Base-by-base conservation (phyloP, 192 early-diverging fungal species). In the Coemansia sp. region DNA sequence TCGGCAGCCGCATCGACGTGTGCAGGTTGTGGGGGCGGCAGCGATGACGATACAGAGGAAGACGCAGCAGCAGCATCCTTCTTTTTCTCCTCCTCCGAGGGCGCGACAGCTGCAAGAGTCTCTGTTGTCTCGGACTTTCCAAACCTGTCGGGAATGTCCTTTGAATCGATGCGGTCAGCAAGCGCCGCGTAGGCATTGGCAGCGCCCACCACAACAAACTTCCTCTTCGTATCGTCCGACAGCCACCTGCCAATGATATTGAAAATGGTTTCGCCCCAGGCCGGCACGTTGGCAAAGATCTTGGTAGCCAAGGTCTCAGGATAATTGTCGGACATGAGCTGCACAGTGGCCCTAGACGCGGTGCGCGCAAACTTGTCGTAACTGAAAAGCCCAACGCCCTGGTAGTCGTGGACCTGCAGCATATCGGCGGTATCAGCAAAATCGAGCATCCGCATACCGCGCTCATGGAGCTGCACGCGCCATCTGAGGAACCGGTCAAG, bases 381-480 rank as follows among this genome's bases (percentile, higher is more conserved):
- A 41, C 71, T 72, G 65, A 84, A 66, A 42, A 85, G 68, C 2
- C 79, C 66, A 11, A 86, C 86, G 41, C 80, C 82, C 3, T 85
- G 73, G 41, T 87, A 87, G 69, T 89, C 88, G 55, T 89, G 88
- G 48, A 89, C 84, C 65, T 87, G 85, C 47, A 89, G 66, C 82
- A 86, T 86, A 36, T 85, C 73, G 19, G 87, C 84, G 6, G 84
- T 67, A 54, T 86, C 77, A 5, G 84, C 76, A 67, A 89, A 87
- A 67, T 89, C 88, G 51, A 89, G 66, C 67, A 65, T 43, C 16
- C 71, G 67, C 55, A 89, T 74, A 9, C 85, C 84, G 40, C 83
- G 80, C 72, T 89, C 87, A 65, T 86, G 85, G 56, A 89, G 71
- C 76, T 89, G 86, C 42, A 89, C 68, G 36, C 87, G 81, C 87